Conservation (phyloP, 306 rosid genomes). For the peach (Prunus persica) region DNA sequence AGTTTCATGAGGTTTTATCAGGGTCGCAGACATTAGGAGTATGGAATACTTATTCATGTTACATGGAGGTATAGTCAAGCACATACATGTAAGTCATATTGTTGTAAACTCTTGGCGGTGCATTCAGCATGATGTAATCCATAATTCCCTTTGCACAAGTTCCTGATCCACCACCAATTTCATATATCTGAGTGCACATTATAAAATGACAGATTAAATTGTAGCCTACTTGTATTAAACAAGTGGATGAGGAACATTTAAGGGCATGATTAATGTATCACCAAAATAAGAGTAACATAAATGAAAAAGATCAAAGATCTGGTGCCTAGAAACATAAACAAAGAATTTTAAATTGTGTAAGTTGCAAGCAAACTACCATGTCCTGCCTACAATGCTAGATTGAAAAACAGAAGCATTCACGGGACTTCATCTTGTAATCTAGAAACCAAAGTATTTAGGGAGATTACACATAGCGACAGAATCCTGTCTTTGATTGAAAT, state of each 20-base stretch:
- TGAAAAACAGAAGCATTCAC: background rate
- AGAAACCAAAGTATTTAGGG: background rate
- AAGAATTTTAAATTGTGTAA: background rate
- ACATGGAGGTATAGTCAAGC: constrained; percentile 29
- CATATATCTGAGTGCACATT: constrained; percentile 82
- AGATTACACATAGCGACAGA: no score
- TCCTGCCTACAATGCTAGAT: background rate
- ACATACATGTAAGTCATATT: constrained; percentile 86
- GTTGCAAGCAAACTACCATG: background rate
- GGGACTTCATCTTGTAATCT: background rate
- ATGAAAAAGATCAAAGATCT: background rate
- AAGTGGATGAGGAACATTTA: background rate
- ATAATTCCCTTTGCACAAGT: constrained; percentile 96
- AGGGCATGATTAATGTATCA: background rate
- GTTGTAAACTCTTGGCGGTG: constrained; percentile 82
- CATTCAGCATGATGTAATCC: constrained; percentile 97
- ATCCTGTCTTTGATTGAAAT: background rate
- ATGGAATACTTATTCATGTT: constrained; percentile 9
- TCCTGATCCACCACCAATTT: constrained; percentile 99
- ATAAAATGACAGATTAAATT: constrained; percentile 35
- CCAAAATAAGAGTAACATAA: background rate
- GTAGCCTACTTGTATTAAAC: constrained; percentile 12
- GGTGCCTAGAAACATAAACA: background rate
- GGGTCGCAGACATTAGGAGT: background rate
- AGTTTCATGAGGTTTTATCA: background rate